Evolutionary conservation across 768 basidiomycete species (phyloP), one percentile per base, ranked within the genome.

Genomic region (Suillus ampliporus): DNA sequence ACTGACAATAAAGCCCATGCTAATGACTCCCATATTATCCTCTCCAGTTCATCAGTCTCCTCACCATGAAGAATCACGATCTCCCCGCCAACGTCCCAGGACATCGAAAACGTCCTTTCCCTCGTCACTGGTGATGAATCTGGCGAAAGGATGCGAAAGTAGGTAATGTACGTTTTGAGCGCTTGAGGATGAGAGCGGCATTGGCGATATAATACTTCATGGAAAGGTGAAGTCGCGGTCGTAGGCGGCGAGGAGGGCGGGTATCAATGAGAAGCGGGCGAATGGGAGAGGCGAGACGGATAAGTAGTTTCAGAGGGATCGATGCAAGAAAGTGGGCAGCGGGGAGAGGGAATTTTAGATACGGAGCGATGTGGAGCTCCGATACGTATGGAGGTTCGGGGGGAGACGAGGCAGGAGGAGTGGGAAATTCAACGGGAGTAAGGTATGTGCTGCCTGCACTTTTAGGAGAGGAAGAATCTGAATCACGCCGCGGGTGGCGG

Each of bases 161-260:
- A 2, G 89, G 86, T 40, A 56, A 19, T 40, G 54, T 56, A 71
- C 91, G 92, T 64, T 87, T 82, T 65, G 84, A 89, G 21, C 95
- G 88, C 74, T 94, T 95, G 68, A 95, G 86, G 70, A 97, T 94
- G 69, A 97, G 86, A 28, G 92, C 0, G 95, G 95, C 47, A 97
- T 91, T n/a, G 37, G 90, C 90, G 53, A 97, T 83, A 76, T 95
- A 63, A 94, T 84, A 73, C 89, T 91, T 66, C 87, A 78, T 43
- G 79, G n/a, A 72, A 57, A 97, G 75, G 73, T 88, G 92, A n/a
- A 61, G 82, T 83, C 3, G 86, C 78, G 40, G 88, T n/a, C 79
- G 77, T 88, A 93, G 11, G 86, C 79, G 1, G 84, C 80, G 21
- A 88, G n/a, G 81, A 4, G 91, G 87, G 5, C 95, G 87, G 43